Base-by-base conservation (phyloP, 192 early-diverging fungal genomes). In the Linnemannia elongata region DNA sequence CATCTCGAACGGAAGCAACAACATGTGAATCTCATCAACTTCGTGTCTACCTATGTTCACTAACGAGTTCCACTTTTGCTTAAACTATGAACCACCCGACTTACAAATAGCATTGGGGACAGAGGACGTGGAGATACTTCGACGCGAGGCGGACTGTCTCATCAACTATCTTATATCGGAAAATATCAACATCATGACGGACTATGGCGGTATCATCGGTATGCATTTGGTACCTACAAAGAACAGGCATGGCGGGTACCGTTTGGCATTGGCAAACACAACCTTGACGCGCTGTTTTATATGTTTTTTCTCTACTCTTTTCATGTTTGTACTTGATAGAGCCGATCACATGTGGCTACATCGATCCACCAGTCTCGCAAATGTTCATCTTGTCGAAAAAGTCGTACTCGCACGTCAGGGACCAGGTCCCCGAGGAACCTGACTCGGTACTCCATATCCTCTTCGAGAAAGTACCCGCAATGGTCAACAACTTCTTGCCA, bases 91-190 rank as follows among this genome's bases (percentile, higher is more conserved):
- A 47, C 27, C 45, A 30, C 33, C 18, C 35, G 30, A 10, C 17
- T 38, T 69, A 17, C 45, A 66, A 66, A 35, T 45, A 87, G 79
- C 74, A 4, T 36, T 81, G 22, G 18, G n/a, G 0, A 3, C 7
- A 13, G 69, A 77, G 4, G 79, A 87, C 22, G 72, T 87, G 22
- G 72, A 33, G 4, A 45, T 87, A 27, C 72, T 87, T 6, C 75
- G 18, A 17, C 75, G 85, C 3, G 85, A 87, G 49, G 85, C 69
- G 27, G 85, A 87, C 17, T 52, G 39, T 41, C 76, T 87, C 7
- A 57, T 81, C 30, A 87, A 87, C 76, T 87, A 81, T 75, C 71
- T 87, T 4, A 81, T 87, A 24, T 81, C 85, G 17, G 79, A 81
- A 22, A 55, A 75, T 35, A 52, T 81, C 18, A 80, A 87, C 22